Percentiles rank a stretch among this genome's conserved stretches.
Evolutionary conservation across 2,329 filamentous ascomycete species (phyloP).

Genomic region (Fusarium miscanthi): DNA sequence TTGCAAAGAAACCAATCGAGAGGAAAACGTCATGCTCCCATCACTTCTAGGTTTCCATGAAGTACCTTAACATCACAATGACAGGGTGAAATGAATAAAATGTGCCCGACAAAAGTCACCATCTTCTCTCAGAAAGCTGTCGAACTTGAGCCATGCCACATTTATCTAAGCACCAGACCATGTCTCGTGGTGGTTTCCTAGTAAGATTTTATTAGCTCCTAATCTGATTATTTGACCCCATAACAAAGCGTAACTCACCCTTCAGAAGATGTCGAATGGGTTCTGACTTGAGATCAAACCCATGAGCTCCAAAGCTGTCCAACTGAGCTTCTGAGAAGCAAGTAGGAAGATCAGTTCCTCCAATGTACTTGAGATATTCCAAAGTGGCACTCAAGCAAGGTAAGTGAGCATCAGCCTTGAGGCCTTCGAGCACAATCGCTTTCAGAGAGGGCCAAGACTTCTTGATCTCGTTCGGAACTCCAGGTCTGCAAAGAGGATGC

Average conservation of each 20-base stretch:
- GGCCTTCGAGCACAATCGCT: conserved; percentile 63
- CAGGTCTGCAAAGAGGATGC: conserved; percentile 6
- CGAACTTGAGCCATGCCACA: accelerated
- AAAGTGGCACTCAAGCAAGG: conserved; percentile 69
- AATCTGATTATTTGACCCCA: accelerated
- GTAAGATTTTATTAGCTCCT: not conserved
- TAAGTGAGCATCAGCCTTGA: conserved; percentile 68
- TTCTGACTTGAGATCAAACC: conserved; percentile 22
- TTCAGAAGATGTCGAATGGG: conserved; percentile 10
- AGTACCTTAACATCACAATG: not conserved
- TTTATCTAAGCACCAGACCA: not conserved
- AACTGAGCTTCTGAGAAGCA: conserved; percentile 77
- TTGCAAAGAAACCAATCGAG: not conserved
- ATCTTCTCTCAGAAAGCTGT: not conserved
- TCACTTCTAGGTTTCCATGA: not conserved
- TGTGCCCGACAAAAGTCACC: accelerated
- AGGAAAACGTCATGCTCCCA: no score
- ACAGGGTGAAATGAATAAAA: not conserved
- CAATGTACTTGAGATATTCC: conserved; percentile 75
- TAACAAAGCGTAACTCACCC: accelerated
- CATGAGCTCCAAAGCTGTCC: conserved; percentile 75
- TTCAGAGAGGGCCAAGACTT: conserved; percentile 64
- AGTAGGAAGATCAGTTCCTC: conserved; percentile 69
- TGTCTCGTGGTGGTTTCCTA: conserved; percentile 7
- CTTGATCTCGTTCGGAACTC: conserved; percentile 61